Base-by-base conservation (phyloP, 1,284 basidiomycete genomes). In the Vanrija sp. region DNA sequence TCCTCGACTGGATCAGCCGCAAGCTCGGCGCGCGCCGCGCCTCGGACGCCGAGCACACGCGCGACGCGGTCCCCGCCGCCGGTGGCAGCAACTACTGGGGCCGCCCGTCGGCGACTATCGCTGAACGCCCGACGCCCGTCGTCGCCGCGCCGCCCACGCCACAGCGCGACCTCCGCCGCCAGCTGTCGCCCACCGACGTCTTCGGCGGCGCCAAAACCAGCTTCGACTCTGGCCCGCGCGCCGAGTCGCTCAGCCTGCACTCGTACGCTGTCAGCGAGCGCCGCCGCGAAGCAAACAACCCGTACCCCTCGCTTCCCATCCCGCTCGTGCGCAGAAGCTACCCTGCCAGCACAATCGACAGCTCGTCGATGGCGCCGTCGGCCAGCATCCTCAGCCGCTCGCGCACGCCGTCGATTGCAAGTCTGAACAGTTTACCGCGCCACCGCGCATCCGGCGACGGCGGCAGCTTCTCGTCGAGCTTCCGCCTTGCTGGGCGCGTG, bases 1-100 rank as follows among this genome's bases (percentile, higher is more conserved):
- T 94, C 64, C 86, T 93, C 67, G 89, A 90, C 65, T 94, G 91
- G 91, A 85, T 94, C 63, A 87, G 91, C 63, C 85, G 89, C 63
- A 94, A 94, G 74, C 80, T 93, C 16, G 70, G 67, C 9, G 63
- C 61, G 7, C 61, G 65, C 0, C 63, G 71, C 23, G 44, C 43
- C 60, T 54, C 67, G 59, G 28, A 65, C 56, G 53, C 50, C 46
- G 47, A 57, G 34, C 49, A 60, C 43, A 25, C 23, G 23, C 44
- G 44, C 25, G 44, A 26, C 25, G 44, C 25, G 14, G 15, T 16
- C 26, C 34, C 34, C 34, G 34, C 9, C 12, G 34, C 14, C 34
- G 12, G 51, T 62, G 4, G 64, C 67, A 38, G 34, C 34, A 12
- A 7, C 38, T n/a, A 34, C 28, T 42, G 34, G 34, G 34, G 34